Evolutionary conservation across 176 grass and related monocot species (phyloP).

Genomic region (Paspalum vaginatum): DNA sequence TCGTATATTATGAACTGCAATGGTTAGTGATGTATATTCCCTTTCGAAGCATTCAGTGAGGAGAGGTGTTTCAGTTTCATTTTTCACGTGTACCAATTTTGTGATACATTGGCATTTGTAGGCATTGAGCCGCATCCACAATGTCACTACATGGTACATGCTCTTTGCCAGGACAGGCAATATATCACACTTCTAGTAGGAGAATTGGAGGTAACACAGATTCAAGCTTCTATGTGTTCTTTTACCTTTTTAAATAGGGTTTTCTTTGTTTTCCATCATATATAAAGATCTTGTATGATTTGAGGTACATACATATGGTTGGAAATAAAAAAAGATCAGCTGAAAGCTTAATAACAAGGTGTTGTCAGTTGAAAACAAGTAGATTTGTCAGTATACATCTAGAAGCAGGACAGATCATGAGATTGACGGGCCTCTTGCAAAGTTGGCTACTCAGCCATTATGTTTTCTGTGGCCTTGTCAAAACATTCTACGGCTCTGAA

Average conservation of each 20-base stretch:
- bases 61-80: neutral
- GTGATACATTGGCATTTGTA: constrained; percentile 13
- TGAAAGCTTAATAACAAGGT: constrained; percentile 8
- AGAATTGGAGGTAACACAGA: constrained; percentile 34
- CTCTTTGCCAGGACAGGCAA: constrained; percentile 16
- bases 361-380: neutral
- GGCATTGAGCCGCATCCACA: neutral
- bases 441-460: neutral
- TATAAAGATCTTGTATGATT: neutral
- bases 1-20: neutral
- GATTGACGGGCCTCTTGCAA: neutral
- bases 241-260: neutral
- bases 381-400: neutral
- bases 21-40: neutral
- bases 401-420: neutral
- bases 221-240: neutral
- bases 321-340: neutral
- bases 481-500: neutral
- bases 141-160: constrained; percentile 31
- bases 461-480: neutral
- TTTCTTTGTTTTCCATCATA: neutral
- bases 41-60: neutral
- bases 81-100: neutral
- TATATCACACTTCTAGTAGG: constrained; percentile 10
- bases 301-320: neutral